Base-by-base conservation (phyloP, 768 basidiomycete species). In the Podaxis carcinomalis region DNA sequence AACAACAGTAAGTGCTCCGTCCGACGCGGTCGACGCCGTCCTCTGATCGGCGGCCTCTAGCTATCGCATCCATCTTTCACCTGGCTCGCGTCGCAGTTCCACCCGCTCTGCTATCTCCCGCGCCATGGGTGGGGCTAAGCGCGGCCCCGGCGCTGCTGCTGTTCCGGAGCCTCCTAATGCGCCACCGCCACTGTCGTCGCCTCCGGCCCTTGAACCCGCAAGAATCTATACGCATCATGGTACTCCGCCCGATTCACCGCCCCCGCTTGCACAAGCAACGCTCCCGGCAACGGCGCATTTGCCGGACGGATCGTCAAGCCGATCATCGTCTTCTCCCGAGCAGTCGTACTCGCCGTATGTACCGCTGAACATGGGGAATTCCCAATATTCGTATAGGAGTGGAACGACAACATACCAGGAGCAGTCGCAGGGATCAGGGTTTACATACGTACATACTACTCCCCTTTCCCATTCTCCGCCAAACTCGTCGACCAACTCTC, bases 51-150 rank as follows among this genome's bases (percentile, higher is more conserved):
- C 11, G 54, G 47, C 6, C 27, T 59, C 59, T 68, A 92, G 90
- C 66, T 92, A 91, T 68, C 87, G 89, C 19, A 91, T 92, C 64
- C 90, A 92, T 68, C 78, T 92, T 21, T 90, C 90, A 1, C 90
- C 90, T 0, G 88, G 90, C 53, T 92, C 90, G 0, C 82, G 90
- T 32, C 75, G 90, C 51, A 84, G 79, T 68, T 85, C 88, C 0
- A 82, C 85, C 1, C 80, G 88, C 42, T 81, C 83, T n/a, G 81
- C 83, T 10, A 80, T 82, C 54, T 77, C 79, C 36, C 80, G 82
- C 56, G 72, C 72, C 14, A 69, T 73, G 66, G 71, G 67, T 47
- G 62, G 70, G 59, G 62, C 67, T 63, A 68, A 75, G 68, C 72
- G 74, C 28, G 51, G 36, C 7, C 3, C 42, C 27, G 25, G 37